Evolutionary conservation across 257 asterid species (phyloP).

Genomic region (Euphrasia confusa): DNA sequence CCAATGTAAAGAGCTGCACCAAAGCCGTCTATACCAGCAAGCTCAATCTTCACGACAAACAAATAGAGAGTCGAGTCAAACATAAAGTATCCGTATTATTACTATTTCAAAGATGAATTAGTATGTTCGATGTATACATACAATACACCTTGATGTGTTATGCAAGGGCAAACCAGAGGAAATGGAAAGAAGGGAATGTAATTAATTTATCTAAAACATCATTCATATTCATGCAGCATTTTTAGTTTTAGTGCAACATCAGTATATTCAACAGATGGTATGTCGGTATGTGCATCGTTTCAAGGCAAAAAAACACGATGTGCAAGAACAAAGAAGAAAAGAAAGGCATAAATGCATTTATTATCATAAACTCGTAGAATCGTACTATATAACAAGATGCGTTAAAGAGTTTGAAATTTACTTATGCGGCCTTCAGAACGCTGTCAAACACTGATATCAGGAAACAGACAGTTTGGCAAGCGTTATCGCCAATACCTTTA

Average conservation of each 20-base stretch:
- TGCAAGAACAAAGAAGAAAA: too few relatives aligned
- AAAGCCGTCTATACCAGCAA: conserved; percentile 47
- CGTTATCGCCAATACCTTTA: conserved; percentile 58
- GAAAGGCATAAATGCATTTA: background rate
- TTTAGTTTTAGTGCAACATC: too few relatives aligned
- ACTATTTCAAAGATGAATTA: background rate
- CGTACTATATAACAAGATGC: background rate
- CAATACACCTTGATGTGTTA: too few relatives aligned
- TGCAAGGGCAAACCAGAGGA: too few relatives aligned
- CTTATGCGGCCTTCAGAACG: background rate
- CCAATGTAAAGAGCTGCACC: conserved; percentile 55
- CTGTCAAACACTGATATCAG: conserved; percentile 5
- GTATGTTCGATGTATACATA: too few relatives aligned
- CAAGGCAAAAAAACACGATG: too few relatives aligned
- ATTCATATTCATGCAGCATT: too few relatives aligned
- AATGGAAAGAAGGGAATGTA: too few relatives aligned
- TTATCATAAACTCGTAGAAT: background rate
- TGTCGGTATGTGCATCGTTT: too few relatives aligned
- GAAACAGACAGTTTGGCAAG: conserved; percentile 31
- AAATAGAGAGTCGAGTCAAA: background rate
- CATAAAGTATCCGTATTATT: background rate
- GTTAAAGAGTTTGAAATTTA: background rate
- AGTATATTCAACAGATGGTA: too few relatives aligned
- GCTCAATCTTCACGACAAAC: conserved; percentile 41
- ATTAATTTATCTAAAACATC: too few relatives aligned